Evolutionary conservation across 345 rosid species (phyloP), one percentile per base, ranked within the genome.

Genomic region (Rhizophora apiculata): DNA sequence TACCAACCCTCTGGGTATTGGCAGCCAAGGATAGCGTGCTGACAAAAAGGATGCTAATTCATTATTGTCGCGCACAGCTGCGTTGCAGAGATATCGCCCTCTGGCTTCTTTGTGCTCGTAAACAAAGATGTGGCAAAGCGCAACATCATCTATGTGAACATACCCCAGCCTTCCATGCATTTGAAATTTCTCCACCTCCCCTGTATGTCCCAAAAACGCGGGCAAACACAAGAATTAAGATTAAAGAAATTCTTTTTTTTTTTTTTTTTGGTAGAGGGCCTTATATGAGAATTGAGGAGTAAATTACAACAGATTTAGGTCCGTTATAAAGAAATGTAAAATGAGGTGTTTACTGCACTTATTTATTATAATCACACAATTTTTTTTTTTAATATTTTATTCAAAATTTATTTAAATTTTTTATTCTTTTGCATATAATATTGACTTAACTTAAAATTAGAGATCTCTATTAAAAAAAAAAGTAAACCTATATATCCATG

Each of bases 151-250:
- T n/a, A 93, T 90, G 75, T 93, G 94, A 69, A 91, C 87, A 64
- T 90, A 93, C 8, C 97, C 97, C 92, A 89, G 88, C 80, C 96
- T 85, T 76, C 96, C 96, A 78, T 86, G 89, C 92, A 88, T 82
- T 21, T 84, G 81, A 55, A 88, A 91, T 71, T 80, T 85, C 63
- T 84, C 90, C 30, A 75, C 80, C 73, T 86, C 91, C 56, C 97
- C 93, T 88, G 82, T 43, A 68, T 26, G 4, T 20, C 4, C 27
- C 29, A 8, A n/a, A 8, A 8, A 55, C 5, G 13, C 2, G 5
- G 15, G 16, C 15, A 55, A 22, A 8, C 22, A 21, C 59, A 7
- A 55, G 15, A 55, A 8, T 0, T 26, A 55, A 55, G 21, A 54
- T 31, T 4, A 31, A 31, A 31, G 5, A 6, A 4, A 31, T 5